These are phyloP conservation scores for Brassica cretica DNA, from an alignment of 345 rosid species.

Conservation along the genomic window DNA sequence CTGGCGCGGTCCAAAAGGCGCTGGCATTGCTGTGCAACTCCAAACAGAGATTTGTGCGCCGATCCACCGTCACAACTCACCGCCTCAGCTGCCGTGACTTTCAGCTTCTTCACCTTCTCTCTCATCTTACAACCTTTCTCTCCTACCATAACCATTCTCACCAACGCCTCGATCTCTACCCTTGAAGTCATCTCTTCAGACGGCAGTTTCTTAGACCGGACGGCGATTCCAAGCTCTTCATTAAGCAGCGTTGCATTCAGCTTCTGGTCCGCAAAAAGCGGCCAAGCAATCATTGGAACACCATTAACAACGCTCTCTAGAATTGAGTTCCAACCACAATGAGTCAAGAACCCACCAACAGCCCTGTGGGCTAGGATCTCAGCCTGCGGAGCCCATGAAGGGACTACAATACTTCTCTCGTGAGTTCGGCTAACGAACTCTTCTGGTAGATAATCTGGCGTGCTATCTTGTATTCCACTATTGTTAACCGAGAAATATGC, in stretches of 20 bases:
- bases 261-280: constrained; percentile 34
- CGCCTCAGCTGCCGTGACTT: constrained; percentile 6
- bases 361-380: constrained; percentile 52
- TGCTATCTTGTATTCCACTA: background rate
- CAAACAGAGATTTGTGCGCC: constrained; percentile 13
- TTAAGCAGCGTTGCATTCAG: constrained; percentile 33
- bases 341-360: constrained; percentile 62
- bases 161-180: constrained; percentile 46
- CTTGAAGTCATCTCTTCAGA: constrained; percentile 13
- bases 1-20: background rate
- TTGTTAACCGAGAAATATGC: constrained; percentile 8
- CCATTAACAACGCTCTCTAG: constrained; percentile 45
- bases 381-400: constrained; percentile 73
- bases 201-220: constrained; percentile 8
- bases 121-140: constrained; percentile 43
- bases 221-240: constrained; percentile 57
- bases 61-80: constrained; percentile 20
- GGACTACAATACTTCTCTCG: constrained; percentile 14
- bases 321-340: constrained; percentile 88
- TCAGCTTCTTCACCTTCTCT: constrained; percentile 41
- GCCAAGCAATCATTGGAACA: constrained; percentile 65
- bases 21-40: constrained; percentile 12
- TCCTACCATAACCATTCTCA: constrained; percentile 49
- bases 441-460: constrained; percentile 26
- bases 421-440: constrained; percentile 17